Conservation (phyloP, 2,329 filamentous ascomycete species). For the Aspergillus phoenicis region DNA sequence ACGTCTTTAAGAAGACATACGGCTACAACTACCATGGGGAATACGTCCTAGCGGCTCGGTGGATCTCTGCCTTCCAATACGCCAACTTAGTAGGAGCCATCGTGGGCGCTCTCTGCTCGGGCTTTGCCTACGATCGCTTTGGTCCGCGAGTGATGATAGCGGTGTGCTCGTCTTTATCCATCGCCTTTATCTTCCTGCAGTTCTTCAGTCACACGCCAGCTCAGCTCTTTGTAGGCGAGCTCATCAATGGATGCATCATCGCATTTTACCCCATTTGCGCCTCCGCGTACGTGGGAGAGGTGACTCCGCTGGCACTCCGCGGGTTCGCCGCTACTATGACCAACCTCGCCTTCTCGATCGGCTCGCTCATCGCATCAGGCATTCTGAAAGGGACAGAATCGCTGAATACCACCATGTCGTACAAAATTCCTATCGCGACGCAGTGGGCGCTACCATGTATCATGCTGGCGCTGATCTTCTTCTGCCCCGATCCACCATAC, state of each 20-base stretch:
- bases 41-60: constrained; percentile 29
- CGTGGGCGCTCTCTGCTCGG: constrained; percentile 28
- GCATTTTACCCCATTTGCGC: constrained; percentile 63
- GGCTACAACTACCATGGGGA: constrained; percentile 30
- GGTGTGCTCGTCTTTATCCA: constrained; percentile 31
- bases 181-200: constrained; percentile 62
- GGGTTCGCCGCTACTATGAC: constrained; percentile 34
- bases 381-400: constrained; percentile 30
- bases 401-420: constrained; percentile 22
- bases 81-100: constrained; percentile 31
- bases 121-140: constrained; percentile 31
- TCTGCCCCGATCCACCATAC: constrained; percentile 31
- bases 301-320: constrained; percentile 34
- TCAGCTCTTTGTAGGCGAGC: constrained; percentile 62
- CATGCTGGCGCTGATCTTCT: constrained; percentile 24
- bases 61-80: constrained; percentile 33
- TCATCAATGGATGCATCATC: constrained; percentile 63
- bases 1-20: constrained; percentile 30
- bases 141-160: constrained; percentile 31
- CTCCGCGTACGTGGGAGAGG: constrained; percentile 38
- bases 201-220: constrained; percentile 62
- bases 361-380: constrained; percentile 36
- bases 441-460: constrained; percentile 29
- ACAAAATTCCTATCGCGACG: constrained; percentile 30
- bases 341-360: constrained; percentile 35